A percentile compares a stretch with the other conserved stretches of the same genome.
Evolutionary conservation across 169 alveolate genomes (phyloP).

Genomic region (Cryptosporidium meleagridis): DNA sequence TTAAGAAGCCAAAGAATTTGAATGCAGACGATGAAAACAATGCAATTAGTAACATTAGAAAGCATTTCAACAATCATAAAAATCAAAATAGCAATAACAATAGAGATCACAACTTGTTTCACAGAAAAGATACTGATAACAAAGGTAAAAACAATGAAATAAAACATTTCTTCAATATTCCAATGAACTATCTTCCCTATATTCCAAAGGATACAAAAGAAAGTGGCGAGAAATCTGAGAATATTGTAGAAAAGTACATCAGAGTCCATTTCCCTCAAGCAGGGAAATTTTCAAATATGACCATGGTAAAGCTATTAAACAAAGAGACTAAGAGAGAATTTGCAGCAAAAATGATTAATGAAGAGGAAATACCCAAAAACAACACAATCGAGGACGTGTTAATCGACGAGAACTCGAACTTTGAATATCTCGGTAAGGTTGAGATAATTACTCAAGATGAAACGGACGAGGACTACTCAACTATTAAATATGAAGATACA

Average conservation of each 20-base stretch:
- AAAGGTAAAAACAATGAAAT: neutral
- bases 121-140: neutral
- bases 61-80: neutral
- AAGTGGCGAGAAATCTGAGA: neutral
- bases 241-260: conserved; percentile 9
- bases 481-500: neutral
- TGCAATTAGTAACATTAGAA: neutral
- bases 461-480: neutral
- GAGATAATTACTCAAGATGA: conserved; percentile 35
- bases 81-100: neutral
- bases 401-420: conserved; percentile 35
- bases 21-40: neutral
- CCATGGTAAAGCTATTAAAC: conserved; percentile 34
- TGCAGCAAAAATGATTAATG: conserved; percentile 61
- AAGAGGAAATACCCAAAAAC: conserved; percentile 30
- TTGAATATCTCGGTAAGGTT: conserved; percentile 62
- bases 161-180: conserved; percentile 1
- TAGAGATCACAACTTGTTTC: neutral
- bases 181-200: conserved; percentile 47
- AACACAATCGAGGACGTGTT: conserved; percentile 5
- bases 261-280: conserved; percentile 72
- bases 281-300: conserved; percentile 39
- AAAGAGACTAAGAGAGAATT: conserved; percentile 49
- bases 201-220: neutral
- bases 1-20: neutral